Evolutionary conservation across 2,329 filamentous ascomycete genomes (phyloP), one percentile per base, ranked within the genome.

Genomic region (Monilinia laxa): DNA sequence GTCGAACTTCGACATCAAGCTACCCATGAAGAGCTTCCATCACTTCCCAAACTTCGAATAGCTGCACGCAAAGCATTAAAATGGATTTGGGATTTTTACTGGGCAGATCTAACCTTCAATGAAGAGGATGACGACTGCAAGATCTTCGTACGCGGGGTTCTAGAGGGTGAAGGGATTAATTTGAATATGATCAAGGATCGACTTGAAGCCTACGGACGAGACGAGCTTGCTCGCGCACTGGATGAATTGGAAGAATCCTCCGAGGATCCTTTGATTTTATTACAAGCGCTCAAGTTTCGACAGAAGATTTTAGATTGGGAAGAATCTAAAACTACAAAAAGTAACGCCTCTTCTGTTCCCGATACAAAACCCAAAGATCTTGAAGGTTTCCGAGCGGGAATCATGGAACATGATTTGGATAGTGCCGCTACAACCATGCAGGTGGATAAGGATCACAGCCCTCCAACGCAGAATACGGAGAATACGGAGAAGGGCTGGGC

Each of bases 11-110:
- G 93, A 56, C 93, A 97, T 77, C 91, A 96, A 79, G 91, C 91
- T 54, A 96, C 93, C 52, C 93, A 98, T 77, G 91, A 96, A 77
- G 90, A 93, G 75, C 81, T 97, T 66, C 93, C 93, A 0, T 88
- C 89, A 1, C 81, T 97, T 64, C 82, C 85, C 14, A 87, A 92
- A 70, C 81, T 97, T 69, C 85, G 92, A 63, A 83, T 83, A 47
- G 90, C 90, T 1, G 86, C 90, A 1, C 80, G 82, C 70, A 86
- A 89, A 72, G 91, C 90, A 0, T 81, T 97, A 69, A 81, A 82
- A 55, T 97, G 93, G 93, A 87, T 97, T 62, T 97, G 92, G 91
- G 84, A 88, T 64, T 91, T 91, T 77, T 97, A 96, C 80, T 98
- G 93, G 93, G 79, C 75, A 16, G 78, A 80, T 49, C 75, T 87